Base-by-base conservation (phyloP, 805 yeast genomes). In the Novakomyces olei region DNA sequence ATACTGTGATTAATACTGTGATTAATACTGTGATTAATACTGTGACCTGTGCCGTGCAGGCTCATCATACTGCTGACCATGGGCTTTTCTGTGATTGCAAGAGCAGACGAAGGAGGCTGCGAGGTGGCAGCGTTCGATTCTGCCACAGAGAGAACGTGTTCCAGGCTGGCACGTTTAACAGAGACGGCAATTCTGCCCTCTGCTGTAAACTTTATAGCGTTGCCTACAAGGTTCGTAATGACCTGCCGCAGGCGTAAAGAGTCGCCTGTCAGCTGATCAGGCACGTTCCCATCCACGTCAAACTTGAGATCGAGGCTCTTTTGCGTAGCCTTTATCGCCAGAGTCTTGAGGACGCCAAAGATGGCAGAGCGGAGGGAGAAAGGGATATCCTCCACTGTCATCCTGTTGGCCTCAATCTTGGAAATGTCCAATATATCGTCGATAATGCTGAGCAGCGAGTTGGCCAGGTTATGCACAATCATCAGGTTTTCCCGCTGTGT, bases 361-460 rank as follows among this genome's bases (percentile, higher is more conserved):
- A 78, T 83, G 0, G 92, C 79, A 3, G 85, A 83, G 46, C 93
- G 62, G 29, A 79, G 58, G 9, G 85, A 73, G 48, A 79, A 79
- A 39, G 81, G 91, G 38, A 78, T 79, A 47, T 76, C 77, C 48
- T 79, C 93, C 35, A 79, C 79, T 0, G 92, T 79, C 92, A 79
- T 80, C 52, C 92, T 63, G 52, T 79, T 79, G 19, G 92, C 92
- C 52, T 79, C 93, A 54, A 79, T 79, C 65, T 79, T 79, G 35
- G 92, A 79, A 47, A 79, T 79, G 68, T 79, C 93, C 43, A 79
- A 61, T 44, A 79, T 79, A 50, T 79, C 93, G 49, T 79, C 93
- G 43, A 79, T 79, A 41, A 79, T 79, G 0, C 92, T 79, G 44
- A 79, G 61, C 42, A 79, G 58, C 1, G 91, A 76, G 49, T 77